Base-by-base conservation (phyloP, 257 asterid genomes). In the Scutellaria baicalensis region DNA sequence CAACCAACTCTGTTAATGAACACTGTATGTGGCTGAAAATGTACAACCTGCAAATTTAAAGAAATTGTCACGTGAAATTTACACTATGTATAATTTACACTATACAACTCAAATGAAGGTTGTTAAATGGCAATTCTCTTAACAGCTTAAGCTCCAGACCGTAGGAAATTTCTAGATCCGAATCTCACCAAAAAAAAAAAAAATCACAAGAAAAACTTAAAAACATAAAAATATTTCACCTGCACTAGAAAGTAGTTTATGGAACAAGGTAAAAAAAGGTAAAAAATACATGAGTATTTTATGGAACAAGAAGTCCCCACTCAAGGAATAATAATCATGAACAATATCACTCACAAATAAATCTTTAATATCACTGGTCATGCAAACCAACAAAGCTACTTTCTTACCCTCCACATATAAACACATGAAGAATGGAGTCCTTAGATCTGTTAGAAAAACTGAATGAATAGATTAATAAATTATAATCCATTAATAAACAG, bases 21-120 rank as follows among this genome's bases (percentile, higher is more conserved):
- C 85, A 89, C 73, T 18, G 95, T 84, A 73, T 89, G 97, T 61
- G 99, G 99, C 83, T 91, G 99, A 80, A 91, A 84, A 84, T 94
- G 96, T 74, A 94, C 87, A 60, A 91, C 99, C 99, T 94, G 88
- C 77, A 86, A 11, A 59, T 47, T 71, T 65, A 69, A 33, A 69
- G 56, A 56, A 63, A 44, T 43, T 65, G 67, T 35, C 61, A 49
- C 14, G 54, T 61, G 64, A 69, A 57, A 59, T 2, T 39, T 65
- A 16, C 14, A 17, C 59, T 47, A 50, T 8, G n/a, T n/a, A n/a
- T n/a, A 57, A 59, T 2, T 39, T 65, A 16, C 14, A 17, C 59
- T 47, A 50, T 8, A 33, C 39, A 2, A 27, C 33, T 27, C 33
- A 27, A 27, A 27, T 27, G 33, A 27, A 27, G 1, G 44, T 11